Base-by-base conservation (phyloP, 2,329 filamentous ascomycete genomes). In the Ophiocordyceps sinensis region DNA sequence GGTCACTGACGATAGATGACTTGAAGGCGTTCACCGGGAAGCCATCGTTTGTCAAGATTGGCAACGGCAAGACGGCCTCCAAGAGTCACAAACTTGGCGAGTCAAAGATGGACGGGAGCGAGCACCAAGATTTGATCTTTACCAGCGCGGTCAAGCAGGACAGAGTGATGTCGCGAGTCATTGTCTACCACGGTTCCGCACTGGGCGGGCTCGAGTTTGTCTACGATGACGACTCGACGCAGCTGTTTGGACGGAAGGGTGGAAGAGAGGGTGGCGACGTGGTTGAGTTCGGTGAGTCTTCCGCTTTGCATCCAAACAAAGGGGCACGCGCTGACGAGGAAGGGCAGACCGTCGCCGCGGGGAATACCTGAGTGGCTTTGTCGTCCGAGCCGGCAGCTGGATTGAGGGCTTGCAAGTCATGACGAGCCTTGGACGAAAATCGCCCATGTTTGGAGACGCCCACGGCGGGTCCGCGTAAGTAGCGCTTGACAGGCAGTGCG, bases 171-270 rank as follows among this genome's bases (percentile, higher is more conserved):
- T 80, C 77, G 1, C 75, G 75, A 5, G 73, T 95, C 43, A 73
- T 77, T 44, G 70, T 94, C 13, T 93, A 87, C 54, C 80, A 86
- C 51, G 86, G 84, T 2, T 66, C 70, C 44, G 81, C 81, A 4
- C 56, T 96, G 12, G 82, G 94, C 56, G 91, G 91, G 0, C 61
- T 98, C 17, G 89, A 96, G 58, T 96, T 98, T 60, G 70, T 84
- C 44, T 96, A 94, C 55, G 89, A 96, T 53, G 87, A 96, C 58
- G 73, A 75, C 14, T 82, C 84, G 1, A 82, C 71, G 41, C 86
- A 95, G 56, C 60, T 95, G 4, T 93, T 98, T 65, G 91, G 91
- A 34, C 88, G 85, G 53, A 70, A 73, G 41, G 82, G 82, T 12
- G 83, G 81, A 8, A 80, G 80, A 47, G 63, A 71, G 21, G 77